phyloP scores from a whole-genome alignment of 2,329 filamentous ascomycete genomes.

The Alternaria sp. region DNA sequence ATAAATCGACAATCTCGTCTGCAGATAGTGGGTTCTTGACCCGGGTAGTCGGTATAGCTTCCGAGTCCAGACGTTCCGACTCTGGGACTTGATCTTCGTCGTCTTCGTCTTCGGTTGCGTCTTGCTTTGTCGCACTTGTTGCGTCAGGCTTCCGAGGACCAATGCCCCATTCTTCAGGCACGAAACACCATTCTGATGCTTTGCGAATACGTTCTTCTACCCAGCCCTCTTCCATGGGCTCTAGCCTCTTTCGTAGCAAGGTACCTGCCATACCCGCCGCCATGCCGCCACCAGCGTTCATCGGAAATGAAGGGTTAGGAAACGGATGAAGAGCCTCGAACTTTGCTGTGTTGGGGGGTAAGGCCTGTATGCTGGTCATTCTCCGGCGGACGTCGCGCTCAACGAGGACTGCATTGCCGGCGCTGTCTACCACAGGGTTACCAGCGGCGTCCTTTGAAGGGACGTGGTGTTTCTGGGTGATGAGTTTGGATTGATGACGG shows the following conservation, averaged over 20 bases:
- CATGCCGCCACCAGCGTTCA: constrained; percentile 21
- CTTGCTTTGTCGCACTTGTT: constrained; percentile 3
- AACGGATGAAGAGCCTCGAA: constrained; percentile 35
- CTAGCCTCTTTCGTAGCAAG: constrained; percentile 38
- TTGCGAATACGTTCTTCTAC: constrained; percentile 38
- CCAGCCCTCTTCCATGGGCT: constrained; percentile 42
- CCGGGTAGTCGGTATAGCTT: constrained; percentile 24
- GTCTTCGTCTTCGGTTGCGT: constrained; percentile 23
- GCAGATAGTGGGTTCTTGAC: constrained; percentile 29
- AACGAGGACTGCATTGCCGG: constrained; percentile 14
- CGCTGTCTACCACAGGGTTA: constrained; percentile 16
- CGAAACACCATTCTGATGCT: constrained; percentile 41
- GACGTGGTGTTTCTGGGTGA: constrained; percentile 20
- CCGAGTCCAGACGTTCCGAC: constrained; percentile 21
- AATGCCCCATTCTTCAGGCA: constrained; percentile 42
- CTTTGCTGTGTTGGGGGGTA: constrained; percentile 20
- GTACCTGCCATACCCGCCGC: constrained; percentile 31
- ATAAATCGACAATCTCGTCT: constrained; percentile 31
- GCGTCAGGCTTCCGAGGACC: constrained; percentile 25
- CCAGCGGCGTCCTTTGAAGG: constrained; percentile 28
- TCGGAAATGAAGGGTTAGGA: constrained; percentile 36
- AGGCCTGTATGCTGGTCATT: constrained; percentile 16
- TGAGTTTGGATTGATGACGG: constrained; percentile 12
- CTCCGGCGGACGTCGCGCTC: constrained; percentile 16
- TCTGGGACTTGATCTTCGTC: constrained; percentile 16